A percentile compares a stretch with the other conserved stretches of the same genome.
These are phyloP conservation scores for Persicaria tinctoria DNA, from an alignment of 148 eudicot species.

Conservation along the genomic window DNA sequence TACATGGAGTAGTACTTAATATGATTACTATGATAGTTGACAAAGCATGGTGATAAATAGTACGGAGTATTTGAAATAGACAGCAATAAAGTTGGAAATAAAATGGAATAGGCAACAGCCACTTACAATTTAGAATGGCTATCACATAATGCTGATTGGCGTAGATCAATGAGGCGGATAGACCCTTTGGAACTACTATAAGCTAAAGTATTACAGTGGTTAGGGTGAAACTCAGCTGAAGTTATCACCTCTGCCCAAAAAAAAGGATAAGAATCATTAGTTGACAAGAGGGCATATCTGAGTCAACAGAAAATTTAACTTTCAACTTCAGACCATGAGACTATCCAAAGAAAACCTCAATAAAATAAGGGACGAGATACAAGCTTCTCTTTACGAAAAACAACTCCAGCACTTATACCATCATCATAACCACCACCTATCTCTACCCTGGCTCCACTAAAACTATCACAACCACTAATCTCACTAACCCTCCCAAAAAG, in stretches of 20 bases:
- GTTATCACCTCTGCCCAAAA: slow-evolving; percentile 70
- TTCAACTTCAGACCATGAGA: background rate
- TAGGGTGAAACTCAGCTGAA: slow-evolving; percentile 78
- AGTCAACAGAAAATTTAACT: background rate
- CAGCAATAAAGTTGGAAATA: background rate
- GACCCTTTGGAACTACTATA: slow-evolving; percentile 82
- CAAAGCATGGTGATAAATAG: background rate
- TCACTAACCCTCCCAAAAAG: background rate
- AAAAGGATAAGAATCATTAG: background rate
- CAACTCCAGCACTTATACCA: background rate
- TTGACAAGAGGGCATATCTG: background rate
- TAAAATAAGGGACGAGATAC: background rate
- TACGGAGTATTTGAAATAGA: background rate
- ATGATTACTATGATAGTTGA: slow-evolving; percentile 1
- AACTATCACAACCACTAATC: background rate
- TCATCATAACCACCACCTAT: background rate
- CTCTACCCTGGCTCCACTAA: background rate
- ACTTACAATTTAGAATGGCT: slow-evolving; percentile 74
- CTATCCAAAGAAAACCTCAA: background rate
- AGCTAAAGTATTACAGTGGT: slow-evolving; percentile 68
- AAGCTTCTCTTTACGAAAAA: background rate
- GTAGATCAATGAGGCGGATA: slow-evolving; percentile 70
- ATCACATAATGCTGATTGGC: slow-evolving; percentile 79
- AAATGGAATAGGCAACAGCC: background rate
- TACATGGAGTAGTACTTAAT: background rate